Conservation (phyloP, 83 land plant species). For the Picea abies region DNA sequence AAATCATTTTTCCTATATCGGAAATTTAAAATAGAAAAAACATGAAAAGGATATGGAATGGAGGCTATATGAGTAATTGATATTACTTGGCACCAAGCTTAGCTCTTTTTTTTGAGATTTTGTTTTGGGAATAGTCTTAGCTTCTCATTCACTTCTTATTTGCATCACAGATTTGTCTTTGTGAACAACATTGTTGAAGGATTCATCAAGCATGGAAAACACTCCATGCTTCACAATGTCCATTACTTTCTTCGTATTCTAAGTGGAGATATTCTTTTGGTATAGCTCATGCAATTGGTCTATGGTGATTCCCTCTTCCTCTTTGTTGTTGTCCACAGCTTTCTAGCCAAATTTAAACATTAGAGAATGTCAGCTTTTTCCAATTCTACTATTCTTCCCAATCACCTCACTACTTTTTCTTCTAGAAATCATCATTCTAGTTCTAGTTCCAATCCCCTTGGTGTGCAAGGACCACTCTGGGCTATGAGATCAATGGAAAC, state of each 20-base stretch:
- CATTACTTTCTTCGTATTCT: slow-evolving; percentile 89
- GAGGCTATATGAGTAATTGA: background rate
- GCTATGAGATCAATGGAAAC: slow-evolving; percentile 32
- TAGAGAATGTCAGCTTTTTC: slow-evolving; percentile 24
- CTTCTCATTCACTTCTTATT: slow-evolving; percentile 57
- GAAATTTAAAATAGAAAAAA: background rate
- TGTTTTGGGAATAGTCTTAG: slow-evolving; percentile 56
- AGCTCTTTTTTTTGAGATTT: slow-evolving; percentile 60
- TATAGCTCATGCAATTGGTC: slow-evolving; percentile 68
- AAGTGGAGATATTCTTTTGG: slow-evolving; percentile 82
- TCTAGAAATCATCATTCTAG: background rate
- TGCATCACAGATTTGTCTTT: slow-evolving; percentile 48
- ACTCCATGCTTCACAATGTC: slow-evolving; percentile 53
- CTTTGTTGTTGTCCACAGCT: background rate
- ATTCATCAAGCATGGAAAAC: slow-evolving; percentile 64
- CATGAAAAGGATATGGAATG: background rate
- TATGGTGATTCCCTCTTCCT: slow-evolving; percentile 47
- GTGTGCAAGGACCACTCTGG: slow-evolving; percentile 11
- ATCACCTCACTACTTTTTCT: background rate
- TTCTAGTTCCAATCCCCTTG: slow-evolving; percentile 10
- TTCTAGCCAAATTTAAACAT: slow-evolving; percentile 11
- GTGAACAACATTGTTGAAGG: slow-evolving; percentile 11
- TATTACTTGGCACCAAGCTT: slow-evolving; percentile 53
- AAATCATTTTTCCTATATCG: background rate
- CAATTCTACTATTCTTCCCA: background rate